phyloP scores from a whole-genome alignment of 2,329 filamentous ascomycete species.

The Colletotrichum brevisporum region DNA sequence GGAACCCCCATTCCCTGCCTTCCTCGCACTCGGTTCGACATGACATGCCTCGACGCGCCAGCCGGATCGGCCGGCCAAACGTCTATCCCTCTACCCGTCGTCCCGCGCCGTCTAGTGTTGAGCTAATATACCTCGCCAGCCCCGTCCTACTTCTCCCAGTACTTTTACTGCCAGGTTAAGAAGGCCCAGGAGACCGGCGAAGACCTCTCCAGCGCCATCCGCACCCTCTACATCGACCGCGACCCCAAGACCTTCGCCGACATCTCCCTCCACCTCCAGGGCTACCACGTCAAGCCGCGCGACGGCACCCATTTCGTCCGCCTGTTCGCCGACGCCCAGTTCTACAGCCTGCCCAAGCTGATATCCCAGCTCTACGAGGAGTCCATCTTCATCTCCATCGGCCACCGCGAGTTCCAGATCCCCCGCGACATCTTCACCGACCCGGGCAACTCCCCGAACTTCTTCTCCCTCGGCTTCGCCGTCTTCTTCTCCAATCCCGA shows the following conservation, averaged over 20 bases:
- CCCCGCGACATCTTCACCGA: slow-evolving; percentile 87
- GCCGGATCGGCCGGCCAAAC: not conserved
- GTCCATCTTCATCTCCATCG: slow-evolving; percentile 93
- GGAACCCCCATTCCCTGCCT: no score
- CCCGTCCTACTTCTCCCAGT: slow-evolving; percentile 96
- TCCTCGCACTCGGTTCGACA: no score
- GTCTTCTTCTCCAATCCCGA: slow-evolving; percentile 86
- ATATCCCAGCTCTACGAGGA: slow-evolving; percentile 93
- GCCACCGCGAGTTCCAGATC: slow-evolving; percentile 88
- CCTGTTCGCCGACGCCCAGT: slow-evolving; percentile 94
- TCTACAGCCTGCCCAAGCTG: slow-evolving; percentile 90
- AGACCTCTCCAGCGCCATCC: slow-evolving; percentile 65
- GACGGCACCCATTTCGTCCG: slow-evolving; percentile 92
- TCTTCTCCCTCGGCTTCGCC: slow-evolving; percentile 91
- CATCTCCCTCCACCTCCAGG: slow-evolving; percentile 91
- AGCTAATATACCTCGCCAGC: slow-evolving; percentile 64
- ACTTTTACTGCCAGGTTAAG: slow-evolving; percentile 87
- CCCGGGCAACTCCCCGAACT: slow-evolving; percentile 94
- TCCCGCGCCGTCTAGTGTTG: not conserved
- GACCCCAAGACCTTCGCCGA: slow-evolving; percentile 91
- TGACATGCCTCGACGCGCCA: not conserved
- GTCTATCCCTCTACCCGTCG: not conserved
- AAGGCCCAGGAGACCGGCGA: slow-evolving; percentile 72
- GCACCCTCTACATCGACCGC: slow-evolving; percentile 94
- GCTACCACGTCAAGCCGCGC: slow-evolving; percentile 87